Conservation (phyloP, 1,139 yeast species). For the Suhomyces ambrosiae region DNA sequence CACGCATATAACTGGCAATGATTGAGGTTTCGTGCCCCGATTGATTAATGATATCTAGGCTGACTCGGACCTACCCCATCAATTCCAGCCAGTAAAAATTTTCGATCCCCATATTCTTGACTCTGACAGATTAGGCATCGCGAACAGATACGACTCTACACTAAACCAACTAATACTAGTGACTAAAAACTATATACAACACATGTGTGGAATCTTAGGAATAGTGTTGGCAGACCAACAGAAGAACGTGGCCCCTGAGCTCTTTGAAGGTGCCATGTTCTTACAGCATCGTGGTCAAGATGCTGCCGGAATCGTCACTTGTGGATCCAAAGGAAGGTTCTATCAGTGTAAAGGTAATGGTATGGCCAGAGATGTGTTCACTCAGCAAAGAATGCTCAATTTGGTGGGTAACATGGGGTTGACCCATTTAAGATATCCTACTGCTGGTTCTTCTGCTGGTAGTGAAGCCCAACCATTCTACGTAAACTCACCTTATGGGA, state of each 20-base stretch:
- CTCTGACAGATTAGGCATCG: constrained; percentile 4
- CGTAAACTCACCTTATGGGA: constrained; percentile 95
- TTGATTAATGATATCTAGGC: no score
- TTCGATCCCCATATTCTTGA: constrained; percentile 7
- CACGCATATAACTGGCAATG: no score
- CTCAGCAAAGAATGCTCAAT: constrained; percentile 73
- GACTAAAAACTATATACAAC: not conserved
- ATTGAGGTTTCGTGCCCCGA: no score
- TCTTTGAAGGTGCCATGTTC: constrained; percentile 90
- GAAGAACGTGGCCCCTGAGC: constrained; percentile 79
- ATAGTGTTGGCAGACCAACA: constrained; percentile 77
- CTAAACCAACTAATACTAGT: not conserved
- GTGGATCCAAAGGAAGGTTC: constrained; percentile 90
- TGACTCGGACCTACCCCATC: constrained; percentile 3
- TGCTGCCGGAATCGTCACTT: constrained; percentile 98
- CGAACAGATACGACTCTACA: no score
- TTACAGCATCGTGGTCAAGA: constrained; percentile 98
- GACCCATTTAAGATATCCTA: constrained; percentile 93
- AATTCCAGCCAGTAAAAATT: constrained; percentile 10
- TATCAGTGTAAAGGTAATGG: constrained; percentile 99
- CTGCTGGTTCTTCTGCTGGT: constrained; percentile 97
- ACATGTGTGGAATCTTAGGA: constrained; percentile 95
- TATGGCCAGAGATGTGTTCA: constrained; percentile 97
- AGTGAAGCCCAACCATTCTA: constrained; percentile 99
- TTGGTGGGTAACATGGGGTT: constrained; percentile 94